phyloP scores from a whole-genome alignment of 768 basidiomycete species.

The Chalciporus pseudorubinellus region DNA sequence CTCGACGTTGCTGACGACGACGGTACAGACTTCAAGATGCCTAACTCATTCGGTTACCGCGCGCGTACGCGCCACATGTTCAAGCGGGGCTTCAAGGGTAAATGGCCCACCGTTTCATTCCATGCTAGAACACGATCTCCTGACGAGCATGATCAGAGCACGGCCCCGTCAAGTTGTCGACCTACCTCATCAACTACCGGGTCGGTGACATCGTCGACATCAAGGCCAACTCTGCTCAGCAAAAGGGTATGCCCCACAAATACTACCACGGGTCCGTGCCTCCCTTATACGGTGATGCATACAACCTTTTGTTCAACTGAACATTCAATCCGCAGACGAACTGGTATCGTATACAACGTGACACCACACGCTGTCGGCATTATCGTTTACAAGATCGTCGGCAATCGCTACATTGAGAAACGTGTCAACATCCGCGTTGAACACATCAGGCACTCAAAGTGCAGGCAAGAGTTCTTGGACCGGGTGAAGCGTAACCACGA shows the following conservation, averaged over 20 bases:
- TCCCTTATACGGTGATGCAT: neutral
- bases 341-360: conserved; percentile 98
- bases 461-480: conserved; percentile 96
- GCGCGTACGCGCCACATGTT: conserved; percentile 99
- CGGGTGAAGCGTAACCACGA: conserved; percentile 90
- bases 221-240: conserved; percentile 98
- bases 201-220: conserved; percentile 99
- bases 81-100: conserved; percentile 98
- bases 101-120: conserved; percentile 23
- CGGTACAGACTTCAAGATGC: conserved; percentile 76
- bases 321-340: conserved; percentile 58
- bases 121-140: conserved; percentile 3
- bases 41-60: conserved; percentile 99
- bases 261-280: conserved; percentile 88
- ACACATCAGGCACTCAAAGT: conserved; percentile 95
- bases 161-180: conserved; percentile 87
- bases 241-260: conserved; percentile 99
- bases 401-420: conserved; percentile 99
- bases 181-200: conserved; percentile 89
- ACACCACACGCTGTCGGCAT: conserved; percentile 93
- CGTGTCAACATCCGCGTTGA: conserved; percentile 97
- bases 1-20: conserved; percentile 11
- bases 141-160: conserved; percentile 55
- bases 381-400: conserved; percentile 97
- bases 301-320: conserved; percentile 3